These are phyloP conservation scores for Citrus sinensis DNA, from an alignment of 345 rosid species.

Conservation along the genomic window DVS_A1.0 CM039163.1:8368501-8369000, in stretches of 20 bases:
- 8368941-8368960: not conserved
- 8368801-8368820: not conserved
- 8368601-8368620: conserved; percentile 76
- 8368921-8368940: not conserved
- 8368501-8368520: not conserved
- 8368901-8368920: not conserved
- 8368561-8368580: conserved; percentile 74
- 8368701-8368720: not conserved
- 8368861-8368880: not conserved
- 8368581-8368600: conserved; percentile 76
- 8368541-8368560: conserved; percentile 57
- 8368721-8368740: not conserved
- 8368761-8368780: not conserved
- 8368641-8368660: conserved; percentile 39
- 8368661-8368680: conserved; percentile 8
- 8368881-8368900: not conserved
- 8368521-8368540: conserved; percentile 52
- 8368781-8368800: not conserved
- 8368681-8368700: not conserved
- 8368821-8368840: not conserved
- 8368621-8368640: conserved; percentile 77
- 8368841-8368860: not conserved
- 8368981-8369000: not conserved
- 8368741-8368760: not conserved
- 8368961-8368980: not conserved